Percentiles rank a stretch among this genome's conserved stretches.
phyloP scores from a whole-genome alignment of 495 filamentous ascomycete species.

The Parmelia sp. region DNA sequence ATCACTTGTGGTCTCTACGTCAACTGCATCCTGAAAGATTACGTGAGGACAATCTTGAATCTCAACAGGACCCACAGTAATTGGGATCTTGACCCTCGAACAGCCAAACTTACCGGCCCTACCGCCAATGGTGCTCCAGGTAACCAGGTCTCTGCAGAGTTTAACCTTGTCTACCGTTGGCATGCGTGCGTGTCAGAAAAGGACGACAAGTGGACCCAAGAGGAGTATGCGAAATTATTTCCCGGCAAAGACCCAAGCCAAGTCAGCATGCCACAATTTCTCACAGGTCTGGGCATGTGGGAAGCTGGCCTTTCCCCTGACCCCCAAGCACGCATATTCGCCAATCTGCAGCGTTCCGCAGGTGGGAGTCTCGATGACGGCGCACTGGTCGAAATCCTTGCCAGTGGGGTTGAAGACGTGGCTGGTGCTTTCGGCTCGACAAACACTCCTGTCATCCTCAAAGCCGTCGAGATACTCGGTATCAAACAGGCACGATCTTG shows the following conservation, averaged over 20 bases:
- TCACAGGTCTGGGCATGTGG: constrained; percentile 54
- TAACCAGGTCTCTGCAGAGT: constrained; percentile 74
- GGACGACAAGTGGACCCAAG: constrained; percentile 69
- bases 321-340: constrained; percentile 59
- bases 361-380: constrained; percentile 61
- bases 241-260: constrained; percentile 42
- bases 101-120: constrained; percentile 33
- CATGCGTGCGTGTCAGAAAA: constrained; percentile 67
- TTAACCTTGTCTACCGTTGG: constrained; percentile 73
- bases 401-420: constrained; percentile 56
- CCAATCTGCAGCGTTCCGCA: constrained; percentile 46
- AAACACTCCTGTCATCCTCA: constrained; percentile 67
- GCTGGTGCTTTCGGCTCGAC: constrained; percentile 60
- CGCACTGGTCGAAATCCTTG: constrained; percentile 61
- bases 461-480: constrained; percentile 73
- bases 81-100: constrained; percentile 72
- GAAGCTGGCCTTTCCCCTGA: constrained; percentile 52
- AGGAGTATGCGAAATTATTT: constrained; percentile 59
- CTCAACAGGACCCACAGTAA: constrained; percentile 62
- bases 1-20: constrained; percentile 72
- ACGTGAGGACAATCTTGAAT: constrained; percentile 75
- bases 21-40: constrained; percentile 72
- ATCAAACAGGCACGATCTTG: constrained; percentile 79
- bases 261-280: constrained; percentile 50
- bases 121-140: constrained; percentile 44